These are phyloP conservation scores for Asterophora parasitica DNA, from an alignment of 768 basidiomycete genomes.

Conservation along the genomic window DNA sequence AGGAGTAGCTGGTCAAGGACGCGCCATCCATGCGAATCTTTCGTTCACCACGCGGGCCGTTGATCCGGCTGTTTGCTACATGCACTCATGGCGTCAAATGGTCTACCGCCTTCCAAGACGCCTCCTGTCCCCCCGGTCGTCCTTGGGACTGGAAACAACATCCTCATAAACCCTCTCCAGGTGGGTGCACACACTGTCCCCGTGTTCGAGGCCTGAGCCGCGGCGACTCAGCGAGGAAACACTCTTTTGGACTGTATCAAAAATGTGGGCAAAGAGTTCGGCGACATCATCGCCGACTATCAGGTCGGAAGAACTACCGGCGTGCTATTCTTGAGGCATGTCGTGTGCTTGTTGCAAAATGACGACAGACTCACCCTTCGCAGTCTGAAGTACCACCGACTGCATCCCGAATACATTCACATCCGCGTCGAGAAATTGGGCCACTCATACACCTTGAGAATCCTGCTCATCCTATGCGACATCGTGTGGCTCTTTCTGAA, in stretches of 20 bases:
- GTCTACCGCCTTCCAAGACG: slow-evolving; percentile 3
- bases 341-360: neutral
- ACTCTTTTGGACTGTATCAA: slow-evolving; percentile 83
- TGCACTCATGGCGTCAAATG: slow-evolving; percentile 12
- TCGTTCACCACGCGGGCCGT: neutral
- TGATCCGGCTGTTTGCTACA: slow-evolving; percentile 16
- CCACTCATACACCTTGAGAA: slow-evolving; percentile 72
- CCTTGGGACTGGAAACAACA: slow-evolving; percentile 59
- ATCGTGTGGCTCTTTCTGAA: slow-evolving; percentile 45
- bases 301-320: slow-evolving; percentile 94
- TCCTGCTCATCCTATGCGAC: slow-evolving; percentile 88
- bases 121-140: slow-evolving; percentile 52
- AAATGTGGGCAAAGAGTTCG: slow-evolving; percentile 90
- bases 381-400: slow-evolving; percentile 89
- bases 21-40: neutral
- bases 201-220: slow-evolving; percentile 1
- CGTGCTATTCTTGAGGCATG: slow-evolving; percentile 84
- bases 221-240: slow-evolving; percentile 63
- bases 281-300: slow-evolving; percentile 90
- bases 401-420: slow-evolving; percentile 97
- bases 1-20: slow-evolving; percentile 1
- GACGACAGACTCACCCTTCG: neutral
- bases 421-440: slow-evolving; percentile 85
- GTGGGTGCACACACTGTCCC: slow-evolving; percentile 22
- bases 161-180: slow-evolving; percentile 60